phyloP scores from a whole-genome alignment of 257 asterid species.

The Primulina tabacum region DNA sequence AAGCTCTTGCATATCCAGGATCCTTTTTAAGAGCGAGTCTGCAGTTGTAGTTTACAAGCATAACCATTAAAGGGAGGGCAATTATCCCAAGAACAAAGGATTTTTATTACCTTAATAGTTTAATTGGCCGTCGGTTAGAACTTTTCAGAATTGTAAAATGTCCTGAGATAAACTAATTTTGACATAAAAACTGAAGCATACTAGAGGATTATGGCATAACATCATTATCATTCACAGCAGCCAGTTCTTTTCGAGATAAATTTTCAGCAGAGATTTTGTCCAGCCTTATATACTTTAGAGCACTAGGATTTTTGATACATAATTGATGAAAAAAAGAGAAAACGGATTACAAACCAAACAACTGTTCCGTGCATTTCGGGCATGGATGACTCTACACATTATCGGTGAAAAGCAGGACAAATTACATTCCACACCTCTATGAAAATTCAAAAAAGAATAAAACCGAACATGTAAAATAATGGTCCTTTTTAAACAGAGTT shows the following conservation, averaged over 20 bases:
- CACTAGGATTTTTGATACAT: slow-evolving; percentile 35
- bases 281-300: slow-evolving; percentile 66
- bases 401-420: no score
- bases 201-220: not conserved
- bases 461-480: no score
- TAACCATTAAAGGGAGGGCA: slow-evolving; percentile 24
- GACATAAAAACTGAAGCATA: not conserved
- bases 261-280: slow-evolving; percentile 46
- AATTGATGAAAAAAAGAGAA: not conserved
- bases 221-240: slow-evolving; percentile 55
- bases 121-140: slow-evolving; percentile 44
- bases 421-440: no score
- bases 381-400: no score
- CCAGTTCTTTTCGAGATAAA: slow-evolving; percentile 64
- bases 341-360: no score
- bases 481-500: no score
- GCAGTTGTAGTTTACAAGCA: slow-evolving; percentile 38
- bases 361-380: no score
- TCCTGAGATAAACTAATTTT: slow-evolving; percentile 18
- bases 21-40: slow-evolving; percentile 90
- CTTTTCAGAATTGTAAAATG: slow-evolving; percentile 54
- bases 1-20: slow-evolving; percentile 64
- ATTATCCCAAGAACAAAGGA: slow-evolving; percentile 13
- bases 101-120: slow-evolving; percentile 50
- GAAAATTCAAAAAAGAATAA: no score